phyloP scores from a whole-genome alignment of 129 eudicot species.

The Solidago caesia region DNA sequence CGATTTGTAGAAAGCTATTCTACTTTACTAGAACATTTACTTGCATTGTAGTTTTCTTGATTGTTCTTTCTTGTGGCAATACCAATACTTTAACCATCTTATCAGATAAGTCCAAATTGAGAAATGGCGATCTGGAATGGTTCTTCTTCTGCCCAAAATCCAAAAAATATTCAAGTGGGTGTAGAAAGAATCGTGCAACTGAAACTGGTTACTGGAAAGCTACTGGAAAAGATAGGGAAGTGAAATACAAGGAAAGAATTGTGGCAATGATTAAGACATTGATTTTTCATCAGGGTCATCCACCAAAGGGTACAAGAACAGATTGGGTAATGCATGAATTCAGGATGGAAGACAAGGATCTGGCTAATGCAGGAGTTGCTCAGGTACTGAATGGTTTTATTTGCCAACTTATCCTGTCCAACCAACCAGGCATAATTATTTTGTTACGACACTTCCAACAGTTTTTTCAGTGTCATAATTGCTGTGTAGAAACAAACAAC shows the following conservation, averaged over 20 bases:
- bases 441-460: no score
- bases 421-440: background rate
- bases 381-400: constrained; percentile 42
- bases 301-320: constrained; percentile 61
- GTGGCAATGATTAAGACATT: constrained; percentile 63
- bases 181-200: constrained; percentile 65
- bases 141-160: constrained; percentile 76
- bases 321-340: constrained; percentile 84
- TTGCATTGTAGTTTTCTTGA: background rate
- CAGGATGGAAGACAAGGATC: constrained; percentile 41
- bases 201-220: constrained; percentile 72
- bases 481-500: no score
- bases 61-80: background rate
- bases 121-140: constrained; percentile 68
- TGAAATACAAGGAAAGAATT: constrained; percentile 33
- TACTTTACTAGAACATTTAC: background rate
- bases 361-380: constrained; percentile 44
- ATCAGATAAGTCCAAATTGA: constrained; percentile 57
- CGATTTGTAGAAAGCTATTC: background rate
- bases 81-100: background rate
- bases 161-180: constrained; percentile 60
- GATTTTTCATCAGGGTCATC: constrained; percentile 58
- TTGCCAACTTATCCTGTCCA: background rate
- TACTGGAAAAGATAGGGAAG: constrained; percentile 66
- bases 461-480: no score